A percentile compares a stretch with the other conserved stretches of the same genome.
phyloP scores from a whole-genome alignment of 176 grass and related monocot genomes.

The Carex littledalei region DNA sequence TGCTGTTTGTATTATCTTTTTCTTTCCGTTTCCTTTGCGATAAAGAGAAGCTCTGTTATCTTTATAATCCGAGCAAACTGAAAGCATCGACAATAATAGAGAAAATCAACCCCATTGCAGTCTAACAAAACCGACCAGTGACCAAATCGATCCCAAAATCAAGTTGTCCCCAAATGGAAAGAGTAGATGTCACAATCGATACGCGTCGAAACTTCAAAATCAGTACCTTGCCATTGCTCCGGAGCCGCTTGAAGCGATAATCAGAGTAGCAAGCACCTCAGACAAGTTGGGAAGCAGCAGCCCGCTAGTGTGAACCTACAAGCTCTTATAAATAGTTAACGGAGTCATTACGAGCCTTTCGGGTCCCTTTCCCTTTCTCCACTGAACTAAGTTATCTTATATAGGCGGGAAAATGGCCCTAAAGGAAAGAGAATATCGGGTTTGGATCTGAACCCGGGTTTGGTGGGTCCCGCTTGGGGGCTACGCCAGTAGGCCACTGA shows the following conservation, averaged over 20 bases:
- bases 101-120: neutral
- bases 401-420: slow-evolving; percentile 1
- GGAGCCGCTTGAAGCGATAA: neutral
- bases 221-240: slow-evolving; percentile 21
- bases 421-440: neutral
- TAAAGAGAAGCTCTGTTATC: neutral
- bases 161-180: neutral
- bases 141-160: neutral
- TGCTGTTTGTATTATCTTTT: neutral
- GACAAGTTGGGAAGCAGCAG: neutral
- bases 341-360: slow-evolving; percentile 7
- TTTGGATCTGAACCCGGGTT: neutral
- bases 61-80: neutral
- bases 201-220: neutral
- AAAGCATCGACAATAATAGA: neutral
- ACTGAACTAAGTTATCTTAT: slow-evolving; percentile 13
- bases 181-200: neutral
- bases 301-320: slow-evolving; percentile 4
- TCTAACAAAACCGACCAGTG: neutral
- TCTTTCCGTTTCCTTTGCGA: neutral
- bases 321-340: slow-evolving; percentile 9
- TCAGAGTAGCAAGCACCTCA: neutral
- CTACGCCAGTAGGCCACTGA: neutral
- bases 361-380: neutral
- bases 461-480: neutral